phyloP scores from a whole-genome alignment of 768 basidiomycete species.

The Rhizopogon roseolus region DNA sequence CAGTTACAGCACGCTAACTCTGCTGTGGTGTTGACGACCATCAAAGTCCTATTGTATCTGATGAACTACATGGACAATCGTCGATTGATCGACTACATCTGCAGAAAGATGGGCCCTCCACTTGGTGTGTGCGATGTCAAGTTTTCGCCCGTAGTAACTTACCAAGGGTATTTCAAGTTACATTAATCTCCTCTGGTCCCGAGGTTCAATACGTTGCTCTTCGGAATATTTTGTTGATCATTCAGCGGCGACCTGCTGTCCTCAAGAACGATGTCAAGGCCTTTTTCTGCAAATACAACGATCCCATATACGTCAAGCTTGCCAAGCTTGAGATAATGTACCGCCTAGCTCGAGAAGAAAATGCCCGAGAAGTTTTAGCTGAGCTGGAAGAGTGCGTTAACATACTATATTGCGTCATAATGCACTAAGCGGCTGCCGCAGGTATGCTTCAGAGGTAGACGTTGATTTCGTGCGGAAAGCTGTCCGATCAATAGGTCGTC shows the following conservation, averaged over 20 bases:
- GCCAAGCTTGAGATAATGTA: slow-evolving; percentile 99
- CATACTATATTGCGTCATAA: neutral
- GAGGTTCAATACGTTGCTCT: slow-evolving; percentile 98
- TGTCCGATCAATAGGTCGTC: slow-evolving; percentile 91
- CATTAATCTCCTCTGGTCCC: slow-evolving; percentile 91
- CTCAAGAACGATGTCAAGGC: slow-evolving; percentile 97
- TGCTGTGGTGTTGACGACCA: slow-evolving; percentile 97
- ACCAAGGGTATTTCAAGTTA: slow-evolving; percentile 50
- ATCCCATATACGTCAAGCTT: slow-evolving; percentile 97
- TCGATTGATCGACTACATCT: slow-evolving; percentile 79
- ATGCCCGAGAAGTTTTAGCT: slow-evolving; percentile 86
- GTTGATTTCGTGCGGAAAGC: slow-evolving; percentile 98
- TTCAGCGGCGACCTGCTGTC: slow-evolving; percentile 89
- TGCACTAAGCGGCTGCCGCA: slow-evolving; percentile 21
- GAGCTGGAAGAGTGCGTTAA: slow-evolving; percentile 85
- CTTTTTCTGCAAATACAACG: slow-evolving; percentile 99
- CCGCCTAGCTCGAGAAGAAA: slow-evolving; percentile 90
- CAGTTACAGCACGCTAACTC: slow-evolving; percentile 98
- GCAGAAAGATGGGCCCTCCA: slow-evolving; percentile 98
- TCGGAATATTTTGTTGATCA: slow-evolving; percentile 94
- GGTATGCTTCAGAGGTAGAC: slow-evolving; percentile 97
- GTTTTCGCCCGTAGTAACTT: neutral
- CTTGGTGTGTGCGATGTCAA: slow-evolving; percentile 50
- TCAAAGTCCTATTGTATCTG: slow-evolving; percentile 91
- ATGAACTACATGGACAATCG: slow-evolving; percentile 99